phyloP scores from a whole-genome alignment of 2,329 filamentous ascomycete genomes.

The Eutypa lata region DNA sequence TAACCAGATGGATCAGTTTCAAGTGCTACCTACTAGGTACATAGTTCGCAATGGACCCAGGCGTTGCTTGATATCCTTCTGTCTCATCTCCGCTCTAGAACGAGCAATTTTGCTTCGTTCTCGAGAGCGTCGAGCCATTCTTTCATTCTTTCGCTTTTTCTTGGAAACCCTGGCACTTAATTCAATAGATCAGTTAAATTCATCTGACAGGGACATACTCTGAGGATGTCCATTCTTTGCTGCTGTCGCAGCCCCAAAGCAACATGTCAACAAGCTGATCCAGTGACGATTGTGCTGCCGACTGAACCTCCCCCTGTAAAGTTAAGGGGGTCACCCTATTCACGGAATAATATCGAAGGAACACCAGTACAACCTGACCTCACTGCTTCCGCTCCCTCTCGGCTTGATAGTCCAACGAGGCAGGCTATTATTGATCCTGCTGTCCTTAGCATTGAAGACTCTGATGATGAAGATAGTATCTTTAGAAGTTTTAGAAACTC shows the following conservation, averaged over 20 bases:
- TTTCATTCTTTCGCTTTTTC: not conserved
- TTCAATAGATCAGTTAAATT: not conserved
- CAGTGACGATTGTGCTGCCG: constrained; percentile 17
- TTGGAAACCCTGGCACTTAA: constrained; percentile 2
- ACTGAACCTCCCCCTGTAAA: constrained; percentile 19
- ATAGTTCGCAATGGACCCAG: not conserved
- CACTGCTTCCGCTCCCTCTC: constrained; percentile 15
- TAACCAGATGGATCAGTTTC: too few relatives aligned
- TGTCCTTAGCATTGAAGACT: constrained; percentile 40
- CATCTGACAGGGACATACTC: not conserved
- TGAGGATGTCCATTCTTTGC: constrained; percentile 33
- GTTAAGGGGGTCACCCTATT: constrained; percentile 14
- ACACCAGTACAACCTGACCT: constrained; percentile 16
- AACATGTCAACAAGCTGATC: constrained; percentile 9
- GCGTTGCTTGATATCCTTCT: not conserved
- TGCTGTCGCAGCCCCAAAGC: constrained; percentile 26
- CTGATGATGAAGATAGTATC: constrained; percentile 22
- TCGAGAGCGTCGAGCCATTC: not conserved
- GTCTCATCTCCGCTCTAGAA: not conserved
- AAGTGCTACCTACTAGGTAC: not conserved
- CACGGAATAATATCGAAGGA: constrained; percentile 13
- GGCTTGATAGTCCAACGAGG: constrained; percentile 19
- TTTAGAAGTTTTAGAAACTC: constrained; percentile 10
- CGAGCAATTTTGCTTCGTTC: not conserved
- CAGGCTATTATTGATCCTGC: constrained; percentile 24